Conservation (phyloP, 441 rosid genomes). For the Pelargonium myrrhifolium region DNA sequence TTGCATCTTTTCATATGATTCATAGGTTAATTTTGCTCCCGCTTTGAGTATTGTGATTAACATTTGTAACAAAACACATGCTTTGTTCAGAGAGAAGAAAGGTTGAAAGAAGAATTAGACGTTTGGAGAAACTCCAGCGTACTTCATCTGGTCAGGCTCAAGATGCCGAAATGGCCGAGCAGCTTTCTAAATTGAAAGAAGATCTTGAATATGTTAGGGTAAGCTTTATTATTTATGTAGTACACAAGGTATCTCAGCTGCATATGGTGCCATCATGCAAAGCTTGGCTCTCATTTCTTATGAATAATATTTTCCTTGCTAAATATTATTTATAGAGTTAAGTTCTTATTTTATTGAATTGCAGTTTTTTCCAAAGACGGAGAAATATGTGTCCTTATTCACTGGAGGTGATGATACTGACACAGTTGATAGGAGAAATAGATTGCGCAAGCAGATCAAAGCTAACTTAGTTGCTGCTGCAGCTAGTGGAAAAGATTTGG, state of each 20-base stretch:
- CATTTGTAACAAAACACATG: neutral
- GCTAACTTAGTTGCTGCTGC: constrained; percentile 87
- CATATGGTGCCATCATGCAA: neutral
- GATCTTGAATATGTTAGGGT: constrained; percentile 98
- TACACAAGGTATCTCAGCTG: neutral
- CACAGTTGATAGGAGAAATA: constrained; percentile 63
- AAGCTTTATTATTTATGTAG: constrained; percentile 15
- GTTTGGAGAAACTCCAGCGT: constrained; percentile 87
- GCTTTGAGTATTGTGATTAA: no score
- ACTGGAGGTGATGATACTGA: constrained; percentile 66
- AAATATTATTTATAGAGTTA: neutral
- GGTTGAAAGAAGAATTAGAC: constrained; percentile 75
- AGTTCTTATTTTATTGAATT: constrained; percentile 3
- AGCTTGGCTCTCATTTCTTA: neutral
- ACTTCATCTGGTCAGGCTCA: constrained; percentile 59
- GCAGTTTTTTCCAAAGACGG: constrained; percentile 96
- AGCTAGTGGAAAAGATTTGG: constrained; percentile 92
- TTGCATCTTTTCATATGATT: no score
- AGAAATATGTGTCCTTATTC: constrained; percentile 84
- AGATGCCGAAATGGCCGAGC: constrained; percentile 54
- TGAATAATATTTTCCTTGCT: neutral
- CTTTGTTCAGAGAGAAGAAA: constrained; percentile 70
- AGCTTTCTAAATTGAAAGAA: constrained; percentile 76
- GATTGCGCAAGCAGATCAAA: constrained; percentile 85
- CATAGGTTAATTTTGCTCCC: no score